These are phyloP conservation scores for Pugionium dolabratum DNA, from an alignment of 345 rosid species.

Conservation along the genomic window DNA sequence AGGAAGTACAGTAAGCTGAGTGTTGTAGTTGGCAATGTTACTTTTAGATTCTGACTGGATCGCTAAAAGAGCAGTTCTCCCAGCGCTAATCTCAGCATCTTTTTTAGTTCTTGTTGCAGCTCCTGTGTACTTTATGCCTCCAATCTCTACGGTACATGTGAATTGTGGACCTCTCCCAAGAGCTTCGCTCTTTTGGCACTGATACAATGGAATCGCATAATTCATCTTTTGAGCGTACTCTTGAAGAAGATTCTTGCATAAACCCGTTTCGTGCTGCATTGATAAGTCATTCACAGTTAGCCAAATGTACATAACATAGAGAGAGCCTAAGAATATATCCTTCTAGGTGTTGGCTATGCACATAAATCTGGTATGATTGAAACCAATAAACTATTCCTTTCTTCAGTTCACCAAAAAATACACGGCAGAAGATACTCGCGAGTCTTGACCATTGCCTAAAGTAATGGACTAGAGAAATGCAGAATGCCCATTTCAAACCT, in stretches of 20 bases:
- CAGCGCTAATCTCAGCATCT: slow-evolving; percentile 92
- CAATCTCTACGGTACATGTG: slow-evolving; percentile 75
- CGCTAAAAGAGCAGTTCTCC: slow-evolving; percentile 84
- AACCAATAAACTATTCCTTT: slow-evolving; percentile 1
- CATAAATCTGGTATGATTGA: background rate
- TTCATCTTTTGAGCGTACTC: slow-evolving; percentile 98
- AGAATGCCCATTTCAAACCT: background rate
- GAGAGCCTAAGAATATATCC: background rate
- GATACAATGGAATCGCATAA: slow-evolving; percentile 73
- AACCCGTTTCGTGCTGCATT: slow-evolving; percentile 76
- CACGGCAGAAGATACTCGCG: background rate
- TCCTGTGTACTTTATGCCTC: slow-evolving; percentile 81
- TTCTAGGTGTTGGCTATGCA: background rate
- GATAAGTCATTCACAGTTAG: slow-evolving; percentile 27
- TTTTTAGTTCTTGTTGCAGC: slow-evolving; percentile 68
- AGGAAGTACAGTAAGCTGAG: slow-evolving; percentile 76
- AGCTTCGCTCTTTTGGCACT: slow-evolving; percentile 53
- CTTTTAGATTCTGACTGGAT: slow-evolving; percentile 51
- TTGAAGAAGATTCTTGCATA: slow-evolving; percentile 89
- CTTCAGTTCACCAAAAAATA: slow-evolving; percentile 14
- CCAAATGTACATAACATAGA: background rate
- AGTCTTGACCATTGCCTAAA: background rate
- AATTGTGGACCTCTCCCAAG: slow-evolving; percentile 45
- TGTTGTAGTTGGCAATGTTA: slow-evolving; percentile 29
- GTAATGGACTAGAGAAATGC: background rate